A percentile compares a stretch with the other conserved stretches of the same genome.
Conservation (phyloP, 2,329 filamentous ascomycete genomes). For the Xylaria digitata region DNA sequence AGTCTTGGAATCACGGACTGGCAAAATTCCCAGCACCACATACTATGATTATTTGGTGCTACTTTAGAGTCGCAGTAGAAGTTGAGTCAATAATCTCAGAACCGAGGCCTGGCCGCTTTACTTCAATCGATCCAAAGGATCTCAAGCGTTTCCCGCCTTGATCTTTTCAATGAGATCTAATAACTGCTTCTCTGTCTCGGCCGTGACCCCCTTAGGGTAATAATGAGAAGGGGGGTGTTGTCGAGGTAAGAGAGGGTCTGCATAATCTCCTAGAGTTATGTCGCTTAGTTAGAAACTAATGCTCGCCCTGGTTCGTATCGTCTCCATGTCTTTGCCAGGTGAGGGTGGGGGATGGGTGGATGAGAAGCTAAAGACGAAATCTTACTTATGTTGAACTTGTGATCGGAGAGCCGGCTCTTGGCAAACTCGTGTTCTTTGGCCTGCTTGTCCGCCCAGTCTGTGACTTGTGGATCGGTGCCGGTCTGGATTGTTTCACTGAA, state of each 20-base stretch:
- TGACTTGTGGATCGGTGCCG: slow-evolving; percentile 38
- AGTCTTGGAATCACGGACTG: background rate
- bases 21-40: background rate
- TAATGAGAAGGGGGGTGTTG: slow-evolving; percentile 49
- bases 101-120: background rate
- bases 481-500: slow-evolving; percentile 45
- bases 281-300: slow-evolving; percentile 23
- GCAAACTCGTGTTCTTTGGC: slow-evolving; percentile 57
- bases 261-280: slow-evolving; percentile 54
- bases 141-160: slow-evolving; percentile 34
- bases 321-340: background rate
- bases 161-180: slow-evolving; percentile 50
- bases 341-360: background rate
- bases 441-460: slow-evolving; percentile 52
- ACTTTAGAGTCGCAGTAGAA: background rate
- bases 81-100: background rate
- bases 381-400: slow-evolving; percentile 61
- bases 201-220: slow-evolving; percentile 55
- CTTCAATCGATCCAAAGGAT: background rate
- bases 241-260: slow-evolving; percentile 60
- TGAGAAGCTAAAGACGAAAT: background rate
- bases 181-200: slow-evolving; percentile 56
- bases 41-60: background rate
- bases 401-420: slow-evolving; percentile 56
- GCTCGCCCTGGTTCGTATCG: background rate